These are phyloP conservation scores for Trametes polyzona DNA, from an alignment of 1,284 basidiomycete genomes.

Conservation along the genomic window DNA sequence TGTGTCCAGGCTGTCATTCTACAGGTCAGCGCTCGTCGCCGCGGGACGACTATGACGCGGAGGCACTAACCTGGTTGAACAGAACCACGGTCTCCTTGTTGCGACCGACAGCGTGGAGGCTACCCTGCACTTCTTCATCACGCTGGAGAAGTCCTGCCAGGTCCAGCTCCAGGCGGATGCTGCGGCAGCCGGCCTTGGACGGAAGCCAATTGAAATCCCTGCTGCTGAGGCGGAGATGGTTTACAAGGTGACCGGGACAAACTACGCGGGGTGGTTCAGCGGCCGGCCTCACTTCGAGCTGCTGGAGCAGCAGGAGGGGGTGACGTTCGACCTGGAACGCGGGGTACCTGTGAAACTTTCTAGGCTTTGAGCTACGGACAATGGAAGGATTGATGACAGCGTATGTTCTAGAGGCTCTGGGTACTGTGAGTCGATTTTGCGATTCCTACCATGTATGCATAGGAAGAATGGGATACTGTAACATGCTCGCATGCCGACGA, in stretches of 20 bases:
- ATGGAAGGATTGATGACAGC: too few relatives aligned
- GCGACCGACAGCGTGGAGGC: slow-evolving; percentile 46
- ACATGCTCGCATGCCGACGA: too few relatives aligned
- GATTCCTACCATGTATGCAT: too few relatives aligned
- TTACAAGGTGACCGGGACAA: slow-evolving; percentile 32
- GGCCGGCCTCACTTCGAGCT: slow-evolving; percentile 41
- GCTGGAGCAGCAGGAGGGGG: slow-evolving; percentile 40
- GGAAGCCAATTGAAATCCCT: slow-evolving; percentile 35
- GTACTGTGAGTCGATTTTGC: too few relatives aligned
- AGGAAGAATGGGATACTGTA: too few relatives aligned
- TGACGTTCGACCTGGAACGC: slow-evolving; percentile 16
- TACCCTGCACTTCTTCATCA: slow-evolving; percentile 43
- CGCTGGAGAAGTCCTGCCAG: slow-evolving; percentile 49
- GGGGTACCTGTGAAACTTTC: background rate
- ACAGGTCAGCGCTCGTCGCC: background rate
- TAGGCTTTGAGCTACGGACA: background rate
- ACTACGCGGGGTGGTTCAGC: slow-evolving; percentile 42
- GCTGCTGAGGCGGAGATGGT: slow-evolving; percentile 33
- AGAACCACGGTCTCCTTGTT: slow-evolving; percentile 65
- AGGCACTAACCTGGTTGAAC: background rate
- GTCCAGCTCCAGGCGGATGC: slow-evolving; percentile 55
- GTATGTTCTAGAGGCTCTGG: too few relatives aligned
- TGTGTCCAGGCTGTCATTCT: slow-evolving; percentile 5
- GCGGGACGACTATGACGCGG: background rate
- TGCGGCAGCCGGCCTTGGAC: slow-evolving; percentile 41